A percentile compares a stretch with the other conserved stretches of the same genome.
These are phyloP conservation scores for Oryza meridionalis DNA, from an alignment of 176 grass and related monocot species.

Conservation along the genomic window DNA sequence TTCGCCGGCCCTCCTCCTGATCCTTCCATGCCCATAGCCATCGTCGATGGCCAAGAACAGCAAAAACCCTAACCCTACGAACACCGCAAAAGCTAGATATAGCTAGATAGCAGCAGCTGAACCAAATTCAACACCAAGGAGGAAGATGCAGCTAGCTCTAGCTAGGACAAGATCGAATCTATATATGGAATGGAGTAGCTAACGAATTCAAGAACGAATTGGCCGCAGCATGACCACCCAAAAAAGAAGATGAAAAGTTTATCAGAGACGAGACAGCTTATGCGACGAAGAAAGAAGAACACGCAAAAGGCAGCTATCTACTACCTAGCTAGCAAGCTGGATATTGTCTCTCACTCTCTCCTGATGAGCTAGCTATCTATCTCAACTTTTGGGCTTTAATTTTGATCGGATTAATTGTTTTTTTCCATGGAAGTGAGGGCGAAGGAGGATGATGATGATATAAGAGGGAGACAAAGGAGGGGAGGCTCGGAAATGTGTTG, in stretches of 20 bases:
- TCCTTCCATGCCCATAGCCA: slow-evolving; percentile 29
- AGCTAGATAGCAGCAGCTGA: neutral
- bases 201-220: slow-evolving; percentile 27
- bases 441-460: slow-evolving; percentile 20
- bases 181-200: neutral
- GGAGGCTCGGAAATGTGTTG: slow-evolving; percentile 25
- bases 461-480: slow-evolving; percentile 2
- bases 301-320: neutral
- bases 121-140: neutral
- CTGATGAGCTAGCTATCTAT: neutral
- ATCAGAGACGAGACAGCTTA: neutral
- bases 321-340: neutral
- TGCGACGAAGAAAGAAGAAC: slow-evolving; percentile 1
- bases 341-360: neutral
- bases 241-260: neutral
- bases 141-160: neutral
- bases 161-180: neutral
- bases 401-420: slow-evolving; percentile 19
- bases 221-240: neutral
- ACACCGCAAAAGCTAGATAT: slow-evolving; percentile 23
- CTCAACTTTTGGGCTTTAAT: neutral
- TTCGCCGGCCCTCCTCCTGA: slow-evolving; percentile 41
- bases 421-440: slow-evolving; percentile 36
- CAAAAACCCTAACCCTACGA: slow-evolving; percentile 33
- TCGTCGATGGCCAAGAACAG: neutral